Base-by-base conservation (phyloP, 2,329 filamentous ascomycete genomes). In the Cladophialophora bantiana region DNA sequence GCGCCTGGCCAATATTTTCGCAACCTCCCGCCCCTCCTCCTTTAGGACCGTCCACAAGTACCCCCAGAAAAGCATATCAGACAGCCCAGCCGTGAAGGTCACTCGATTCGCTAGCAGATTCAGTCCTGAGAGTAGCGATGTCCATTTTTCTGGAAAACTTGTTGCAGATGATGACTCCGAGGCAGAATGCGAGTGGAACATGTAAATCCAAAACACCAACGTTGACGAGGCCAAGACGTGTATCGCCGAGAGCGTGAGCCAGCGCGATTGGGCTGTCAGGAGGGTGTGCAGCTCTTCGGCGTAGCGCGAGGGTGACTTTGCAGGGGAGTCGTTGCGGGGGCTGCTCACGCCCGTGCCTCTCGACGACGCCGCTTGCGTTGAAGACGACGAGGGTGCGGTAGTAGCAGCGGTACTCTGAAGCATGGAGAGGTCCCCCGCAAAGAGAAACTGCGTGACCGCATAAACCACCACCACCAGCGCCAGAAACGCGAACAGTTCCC, bases 11-110 rank as follows among this genome's bases (percentile, higher is more conserved):
- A 69, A 35, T 13, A 59, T 18, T 18, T 57, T 61, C 6, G 64
- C 62, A 12, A 73, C 65, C 9, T 69, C 66, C 32, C 68, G 69
- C 15, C 65, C 65, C 40, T 73, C 72, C 9, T 73, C 71, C 52
- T 70, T 71, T 31, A 73, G 13, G 7, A 70, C 69, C 15, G 72
- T 73, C 68, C 71, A 73, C 59, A 73, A 38, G 54, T 72, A 73
- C 1, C 72, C 72, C 72, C 72, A 73, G 48, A 73, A 73, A 62
- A 73, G 53, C 72, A 73, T 73, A 40, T 73, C 68, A 2, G 64
- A 48, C 42, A 73, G 56, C 12, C 56, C 68, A 1, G 55, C 42
- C 10, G 68, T 72, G 35, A 73, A 72, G 13, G 66, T 68, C n/a
- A 72, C 71, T 13, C 69, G 67, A 35, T 72, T 73, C 32, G 64